Percentiles rank a stretch among this genome's conserved stretches.
phyloP scores from a whole-genome alignment of 2,329 filamentous ascomycete species.

The Arthrocladium fulminans region DNA sequence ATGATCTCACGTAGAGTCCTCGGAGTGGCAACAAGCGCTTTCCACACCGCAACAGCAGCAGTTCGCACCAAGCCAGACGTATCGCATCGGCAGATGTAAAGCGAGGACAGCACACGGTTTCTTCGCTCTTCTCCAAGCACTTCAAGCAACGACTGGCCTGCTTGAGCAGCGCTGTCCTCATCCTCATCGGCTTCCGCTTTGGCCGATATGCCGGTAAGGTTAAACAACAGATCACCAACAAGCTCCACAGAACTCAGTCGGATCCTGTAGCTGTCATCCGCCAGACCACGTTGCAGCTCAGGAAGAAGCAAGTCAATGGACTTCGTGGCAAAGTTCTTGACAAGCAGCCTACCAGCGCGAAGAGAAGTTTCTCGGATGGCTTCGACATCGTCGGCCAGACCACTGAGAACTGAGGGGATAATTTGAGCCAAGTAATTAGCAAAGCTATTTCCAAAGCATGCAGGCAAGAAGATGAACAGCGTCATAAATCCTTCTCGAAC shows the following conservation, averaged over 20 bases:
- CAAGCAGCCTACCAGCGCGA: conserved; percentile 81
- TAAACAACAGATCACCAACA: conserved; percentile 93
- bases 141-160: conserved; percentile 85
- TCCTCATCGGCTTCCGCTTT: conserved; percentile 69
- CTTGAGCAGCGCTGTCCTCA: conserved; percentile 66
- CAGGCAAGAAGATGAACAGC: conserved; percentile 95
- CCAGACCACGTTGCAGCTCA: conserved; percentile 88
- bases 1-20: conserved; percentile 90
- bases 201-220: conserved; percentile 85
- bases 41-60: conserved; percentile 90
- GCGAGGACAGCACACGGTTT: conserved; percentile 91
- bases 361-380: conserved; percentile 95
- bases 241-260: conserved; percentile 96
- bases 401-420: conserved; percentile 87
- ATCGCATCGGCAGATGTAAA: conserved; percentile 96
- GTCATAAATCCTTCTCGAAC: conserved; percentile 99
- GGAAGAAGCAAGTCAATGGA: conserved; percentile 90
- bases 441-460: conserved; percentile 98
- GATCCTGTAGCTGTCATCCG: conserved; percentile 96
- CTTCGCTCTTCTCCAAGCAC: conserved; percentile 91
- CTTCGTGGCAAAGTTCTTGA: conserved; percentile 96
- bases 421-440: conserved; percentile 91
- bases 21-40: conserved; percentile 85
- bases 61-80: conserved; percentile 84
- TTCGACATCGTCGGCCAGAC: conserved; percentile 90